phyloP scores from a whole-genome alignment of 306 rosid genomes.

The Leucaena leucocephala region DNA sequence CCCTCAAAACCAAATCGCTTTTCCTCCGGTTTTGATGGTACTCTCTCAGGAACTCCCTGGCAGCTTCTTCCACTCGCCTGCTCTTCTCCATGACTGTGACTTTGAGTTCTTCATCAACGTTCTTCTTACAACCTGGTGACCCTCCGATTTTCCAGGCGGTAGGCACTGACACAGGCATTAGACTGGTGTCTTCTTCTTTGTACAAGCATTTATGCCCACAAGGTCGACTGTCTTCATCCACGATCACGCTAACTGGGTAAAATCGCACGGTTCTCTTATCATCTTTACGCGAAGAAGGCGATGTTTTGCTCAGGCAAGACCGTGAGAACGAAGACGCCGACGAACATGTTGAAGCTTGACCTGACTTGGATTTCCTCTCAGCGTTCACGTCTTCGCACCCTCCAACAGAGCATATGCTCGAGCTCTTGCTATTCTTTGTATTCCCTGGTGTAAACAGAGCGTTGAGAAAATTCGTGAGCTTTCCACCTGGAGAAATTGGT shows the following conservation, averaged over 20 bases:
- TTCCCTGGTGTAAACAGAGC: conserved; percentile 59
- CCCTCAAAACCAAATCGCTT: conserved; percentile 44
- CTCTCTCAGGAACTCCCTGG: conserved; percentile 56
- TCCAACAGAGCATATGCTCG: conserved; percentile 28
- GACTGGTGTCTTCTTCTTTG: conserved; percentile 40
- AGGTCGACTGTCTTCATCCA: conserved; percentile 64
- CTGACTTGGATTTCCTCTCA: conserved; percentile 41
- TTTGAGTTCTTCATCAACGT: conserved; percentile 36
- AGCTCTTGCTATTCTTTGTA: conserved; percentile 38
- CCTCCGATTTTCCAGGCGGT: conserved; percentile 59
- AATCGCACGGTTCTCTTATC: conserved; percentile 67
- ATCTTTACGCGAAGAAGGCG: conserved; percentile 50
- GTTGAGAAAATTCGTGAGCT: conserved; percentile 68
- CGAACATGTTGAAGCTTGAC: conserved; percentile 52
- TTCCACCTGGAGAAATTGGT: conserved; percentile 88
- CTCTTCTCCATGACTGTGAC: conserved; percentile 43
- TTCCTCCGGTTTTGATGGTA: conserved; percentile 45
- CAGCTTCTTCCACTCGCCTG: conserved; percentile 46
- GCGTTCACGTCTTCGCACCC: conserved; percentile 24
- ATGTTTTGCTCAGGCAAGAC: conserved; percentile 74
- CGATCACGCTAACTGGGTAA: conserved; percentile 68
- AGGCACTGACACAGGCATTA: conserved; percentile 48
- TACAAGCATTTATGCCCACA: conserved; percentile 58
- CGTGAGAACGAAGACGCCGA: conserved; percentile 75
- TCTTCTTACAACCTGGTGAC: conserved; percentile 33